phyloP scores from a whole-genome alignment of 306 rosid species.

The Quercus dentata region DNA sequence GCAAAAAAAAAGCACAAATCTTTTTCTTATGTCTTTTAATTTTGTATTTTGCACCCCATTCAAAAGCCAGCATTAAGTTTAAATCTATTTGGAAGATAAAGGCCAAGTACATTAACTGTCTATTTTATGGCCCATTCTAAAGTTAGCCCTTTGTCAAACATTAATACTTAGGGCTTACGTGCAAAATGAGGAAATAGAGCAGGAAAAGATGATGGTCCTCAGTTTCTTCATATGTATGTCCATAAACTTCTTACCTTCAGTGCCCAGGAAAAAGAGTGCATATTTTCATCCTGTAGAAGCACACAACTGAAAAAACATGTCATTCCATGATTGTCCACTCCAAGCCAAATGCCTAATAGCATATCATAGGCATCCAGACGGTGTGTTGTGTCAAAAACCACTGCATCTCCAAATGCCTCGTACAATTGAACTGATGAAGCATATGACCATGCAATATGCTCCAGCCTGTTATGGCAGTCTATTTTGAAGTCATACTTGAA shows the following conservation, averaged over 20 bases:
- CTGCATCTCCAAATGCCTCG: constrained; percentile 69
- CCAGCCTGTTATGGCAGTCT: constrained; percentile 72
- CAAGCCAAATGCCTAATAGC: constrained; percentile 86
- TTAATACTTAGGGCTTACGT: constrained; percentile 12
- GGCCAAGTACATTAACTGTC: neutral
- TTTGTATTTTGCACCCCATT: neutral
- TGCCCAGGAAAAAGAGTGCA: constrained; percentile 73
- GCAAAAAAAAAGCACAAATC: neutral
- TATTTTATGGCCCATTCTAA: neutral
- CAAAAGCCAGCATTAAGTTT: neutral
- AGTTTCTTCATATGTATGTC: constrained; percentile 6
- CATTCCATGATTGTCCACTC: constrained; percentile 83
- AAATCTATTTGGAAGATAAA: neutral
- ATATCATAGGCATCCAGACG: constrained; percentile 77
- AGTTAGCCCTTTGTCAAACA: constrained; percentile 8
- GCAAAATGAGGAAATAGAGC: constrained; percentile 14
- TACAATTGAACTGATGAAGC: constrained; percentile 53
- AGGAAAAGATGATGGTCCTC: constrained; percentile 7
- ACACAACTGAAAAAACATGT: constrained; percentile 71
- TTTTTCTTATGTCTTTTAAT: neutral
- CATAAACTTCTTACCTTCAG: constrained; percentile 49
- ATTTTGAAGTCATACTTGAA: constrained; percentile 80
- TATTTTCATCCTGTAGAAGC: constrained; percentile 70
- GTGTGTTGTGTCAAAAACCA: constrained; percentile 73
- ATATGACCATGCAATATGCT: constrained; percentile 81